A percentile compares a stretch with the other conserved stretches of the same genome.
These are phyloP conservation scores for Pythium grandisporangium DNA, from an alignment of 352 stramenopile genomes.

Conservation along the genomic window DNA sequence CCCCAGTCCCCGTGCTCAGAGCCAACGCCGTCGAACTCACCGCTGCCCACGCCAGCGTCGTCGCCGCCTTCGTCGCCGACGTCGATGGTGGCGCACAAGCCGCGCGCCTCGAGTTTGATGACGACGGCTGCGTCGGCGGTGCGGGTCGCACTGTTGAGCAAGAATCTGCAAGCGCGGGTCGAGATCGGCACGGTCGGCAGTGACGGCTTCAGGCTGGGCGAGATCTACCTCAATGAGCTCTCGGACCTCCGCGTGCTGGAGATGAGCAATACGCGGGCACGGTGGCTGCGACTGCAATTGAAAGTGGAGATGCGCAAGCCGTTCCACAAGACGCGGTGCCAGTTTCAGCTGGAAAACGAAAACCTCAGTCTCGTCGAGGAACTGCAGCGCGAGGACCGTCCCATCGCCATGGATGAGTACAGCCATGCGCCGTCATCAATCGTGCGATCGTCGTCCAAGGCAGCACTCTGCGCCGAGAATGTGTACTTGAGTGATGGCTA, in stretches of 20 bases:
- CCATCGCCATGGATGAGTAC: slow-evolving; percentile 41
- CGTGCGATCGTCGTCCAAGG: slow-evolving; percentile 56
- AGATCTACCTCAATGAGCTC: slow-evolving; percentile 84
- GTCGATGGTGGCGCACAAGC: slow-evolving; percentile 2
- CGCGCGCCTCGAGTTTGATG: slow-evolving; percentile 14
- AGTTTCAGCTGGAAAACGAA: slow-evolving; percentile 86
- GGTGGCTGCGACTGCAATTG: slow-evolving; percentile 47
- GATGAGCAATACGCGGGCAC: slow-evolving; percentile 50
- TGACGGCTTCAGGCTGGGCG: slow-evolving; percentile 56
- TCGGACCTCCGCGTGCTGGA: slow-evolving; percentile 81
- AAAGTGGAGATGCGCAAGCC: slow-evolving; percentile 72
- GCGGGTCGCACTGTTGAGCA: slow-evolving; percentile 48
- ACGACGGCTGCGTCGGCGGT: slow-evolving; percentile 23
- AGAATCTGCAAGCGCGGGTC: slow-evolving; percentile 36
- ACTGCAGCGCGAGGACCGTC: neutral
- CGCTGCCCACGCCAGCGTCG: too few species aligned
- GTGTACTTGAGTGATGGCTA: slow-evolving; percentile 80
- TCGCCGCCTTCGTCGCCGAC: neutral
- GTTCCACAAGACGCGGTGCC: slow-evolving; percentile 63
- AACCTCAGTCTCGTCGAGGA: slow-evolving; percentile 58
- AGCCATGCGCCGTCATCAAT: slow-evolving; percentile 70
- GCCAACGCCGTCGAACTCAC: too few species aligned
- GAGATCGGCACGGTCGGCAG: slow-evolving; percentile 43
- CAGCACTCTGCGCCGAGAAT: slow-evolving; percentile 62
- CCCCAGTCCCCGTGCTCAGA: too few species aligned